These are phyloP conservation scores for Ophiostoma novo-ulmi DNA, from an alignment of 2,329 filamentous ascomycete genomes.

Conservation along the genomic window DNA sequence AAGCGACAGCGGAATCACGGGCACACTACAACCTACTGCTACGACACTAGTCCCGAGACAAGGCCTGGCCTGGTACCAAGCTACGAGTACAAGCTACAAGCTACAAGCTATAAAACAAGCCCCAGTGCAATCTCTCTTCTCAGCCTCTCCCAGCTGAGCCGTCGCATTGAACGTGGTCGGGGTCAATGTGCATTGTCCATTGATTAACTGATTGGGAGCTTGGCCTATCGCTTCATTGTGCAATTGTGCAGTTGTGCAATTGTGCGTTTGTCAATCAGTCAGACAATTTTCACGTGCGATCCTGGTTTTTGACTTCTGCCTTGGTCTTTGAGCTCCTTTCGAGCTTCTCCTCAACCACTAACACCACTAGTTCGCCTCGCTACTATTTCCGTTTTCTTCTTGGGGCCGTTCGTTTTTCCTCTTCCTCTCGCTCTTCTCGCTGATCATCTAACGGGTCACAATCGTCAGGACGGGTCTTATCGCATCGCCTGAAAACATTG, in stretches of 20 bases:
- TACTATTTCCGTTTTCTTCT: constrained; percentile 1
- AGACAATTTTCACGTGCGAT: background rate
- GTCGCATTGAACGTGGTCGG: background rate
- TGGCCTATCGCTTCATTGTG: background rate
- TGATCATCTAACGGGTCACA: background rate
- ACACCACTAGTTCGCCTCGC: background rate
- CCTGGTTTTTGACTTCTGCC: background rate
- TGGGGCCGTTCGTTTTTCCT: background rate
- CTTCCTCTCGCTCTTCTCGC: background rate
- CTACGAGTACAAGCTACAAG: no score
- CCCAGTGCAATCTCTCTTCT: background rate
- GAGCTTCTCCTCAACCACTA: background rate
- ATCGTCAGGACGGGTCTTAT: background rate
- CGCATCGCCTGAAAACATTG: background rate
- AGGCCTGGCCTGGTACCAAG: background rate
- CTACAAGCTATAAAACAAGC: no score
- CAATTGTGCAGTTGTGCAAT: background rate
- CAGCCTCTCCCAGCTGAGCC: constrained; percentile 2
- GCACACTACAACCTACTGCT: background rate
- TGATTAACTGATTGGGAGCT: background rate
- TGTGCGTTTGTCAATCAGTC: background rate
- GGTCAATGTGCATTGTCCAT: background rate
- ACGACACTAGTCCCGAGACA: background rate
- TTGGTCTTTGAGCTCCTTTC: background rate
- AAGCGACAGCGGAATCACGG: background rate